These are phyloP conservation scores for Rhizophlyctis rosea DNA, from an alignment of 192 early-diverging fungal genomes.

Conservation along the genomic window DNA sequence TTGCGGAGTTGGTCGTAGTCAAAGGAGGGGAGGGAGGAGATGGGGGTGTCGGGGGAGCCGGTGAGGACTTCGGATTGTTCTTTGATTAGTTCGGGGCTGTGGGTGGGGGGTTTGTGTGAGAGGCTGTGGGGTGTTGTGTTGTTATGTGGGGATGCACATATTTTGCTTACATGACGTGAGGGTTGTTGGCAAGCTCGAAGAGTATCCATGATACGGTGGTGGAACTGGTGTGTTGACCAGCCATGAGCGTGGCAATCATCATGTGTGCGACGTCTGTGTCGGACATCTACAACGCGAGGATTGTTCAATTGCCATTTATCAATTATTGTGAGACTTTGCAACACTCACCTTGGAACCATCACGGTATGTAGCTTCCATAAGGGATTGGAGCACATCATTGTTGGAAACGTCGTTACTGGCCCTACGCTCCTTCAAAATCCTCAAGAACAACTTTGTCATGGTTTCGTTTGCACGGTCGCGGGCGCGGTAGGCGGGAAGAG, in stretches of 20 bases:
- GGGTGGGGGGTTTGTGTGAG: background rate
- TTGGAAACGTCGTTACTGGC: slow-evolving; percentile 40
- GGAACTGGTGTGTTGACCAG: slow-evolving; percentile 94
- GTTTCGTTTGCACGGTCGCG: slow-evolving; percentile 81
- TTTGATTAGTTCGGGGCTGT: slow-evolving; percentile 52
- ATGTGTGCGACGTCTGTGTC: slow-evolving; percentile 87
- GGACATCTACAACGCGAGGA: slow-evolving; percentile 44
- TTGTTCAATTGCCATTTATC: background rate
- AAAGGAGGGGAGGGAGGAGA: slow-evolving; percentile 43
- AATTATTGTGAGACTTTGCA: background rate
- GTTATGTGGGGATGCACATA: too few relatives aligned
- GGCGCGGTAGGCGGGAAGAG: slow-evolving; percentile 79
- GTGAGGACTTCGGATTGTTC: slow-evolving; percentile 68
- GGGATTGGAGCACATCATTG: slow-evolving; percentile 76
- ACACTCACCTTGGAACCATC: slow-evolving; percentile 59
- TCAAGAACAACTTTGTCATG: slow-evolving; percentile 75
- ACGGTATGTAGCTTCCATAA: slow-evolving; percentile 88
- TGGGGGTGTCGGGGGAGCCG: slow-evolving; percentile 52
- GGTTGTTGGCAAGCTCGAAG: slow-evolving; percentile 76
- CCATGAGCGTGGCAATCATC: slow-evolving; percentile 97
- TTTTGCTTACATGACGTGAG: slow-evolving; percentile 55
- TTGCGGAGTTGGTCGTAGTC: slow-evolving; percentile 71
- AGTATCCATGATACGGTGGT: slow-evolving; percentile 92
- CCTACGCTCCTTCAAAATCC: slow-evolving; percentile 79
- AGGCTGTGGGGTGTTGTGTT: background rate